A percentile compares a stretch with the other conserved stretches of the same genome.
phyloP scores from a whole-genome alignment of 306 rosid genomes.

The Bauhinia variegata region DNA sequence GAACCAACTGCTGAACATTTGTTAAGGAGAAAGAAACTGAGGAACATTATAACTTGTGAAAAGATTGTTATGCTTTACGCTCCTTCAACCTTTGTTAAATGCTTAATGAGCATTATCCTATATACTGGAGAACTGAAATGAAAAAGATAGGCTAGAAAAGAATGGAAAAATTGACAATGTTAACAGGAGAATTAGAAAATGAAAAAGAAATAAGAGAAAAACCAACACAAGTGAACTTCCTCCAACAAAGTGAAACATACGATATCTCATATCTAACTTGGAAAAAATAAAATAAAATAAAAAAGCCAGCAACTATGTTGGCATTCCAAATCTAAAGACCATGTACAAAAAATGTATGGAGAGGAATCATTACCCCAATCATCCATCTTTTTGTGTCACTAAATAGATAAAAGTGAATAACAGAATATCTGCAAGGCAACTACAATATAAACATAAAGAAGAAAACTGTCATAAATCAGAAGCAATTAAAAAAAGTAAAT shows the following conservation, averaged over 20 bases:
- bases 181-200: not conserved
- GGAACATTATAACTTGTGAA: not conserved
- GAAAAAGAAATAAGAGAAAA: not conserved
- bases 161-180: slow-evolving; percentile 6
- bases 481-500: not conserved
- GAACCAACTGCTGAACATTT: slow-evolving; percentile 4
- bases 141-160: not conserved
- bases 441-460: slow-evolving; percentile 13
- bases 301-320: not conserved
- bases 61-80: not conserved
- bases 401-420: slow-evolving; percentile 6
- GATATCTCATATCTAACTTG: not conserved
- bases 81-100: not conserved
- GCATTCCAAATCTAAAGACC: not conserved
- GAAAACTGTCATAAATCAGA: slow-evolving; percentile 9
- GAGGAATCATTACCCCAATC: slow-evolving; percentile 67
- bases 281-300: not conserved
- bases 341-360: not conserved
- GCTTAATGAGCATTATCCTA: not conserved
- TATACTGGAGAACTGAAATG: not conserved
- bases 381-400: slow-evolving; percentile 52
- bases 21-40: not conserved
- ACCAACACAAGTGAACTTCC: not conserved
- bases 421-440: slow-evolving; percentile 5
- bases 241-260: not conserved